Conservation (phyloP, 345 rosid genomes). For the Lumnitzera littorea region DNA sequence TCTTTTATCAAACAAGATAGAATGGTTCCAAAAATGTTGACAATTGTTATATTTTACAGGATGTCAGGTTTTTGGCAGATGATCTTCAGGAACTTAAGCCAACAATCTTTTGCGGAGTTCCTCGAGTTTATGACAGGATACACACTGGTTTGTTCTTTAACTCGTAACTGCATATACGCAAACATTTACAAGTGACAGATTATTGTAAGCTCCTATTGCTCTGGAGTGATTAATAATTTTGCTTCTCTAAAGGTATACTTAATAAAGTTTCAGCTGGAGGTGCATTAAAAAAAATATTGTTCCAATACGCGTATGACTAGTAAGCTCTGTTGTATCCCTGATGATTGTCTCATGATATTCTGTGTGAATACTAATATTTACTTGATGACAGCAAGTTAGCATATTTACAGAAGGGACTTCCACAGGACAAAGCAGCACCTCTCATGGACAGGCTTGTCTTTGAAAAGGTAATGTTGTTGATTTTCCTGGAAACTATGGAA, state of each 20-base stretch:
- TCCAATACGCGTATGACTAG: slow-evolving; percentile 76
- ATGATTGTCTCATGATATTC: slow-evolving; percentile 2
- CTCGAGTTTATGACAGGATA: slow-evolving; percentile 78
- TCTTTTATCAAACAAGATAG: no score
- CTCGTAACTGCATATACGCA: neutral
- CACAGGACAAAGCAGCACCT: slow-evolving; percentile 87
- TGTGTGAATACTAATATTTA: slow-evolving; percentile 5
- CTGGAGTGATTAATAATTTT: neutral
- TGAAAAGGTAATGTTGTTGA: slow-evolving; percentile 44
- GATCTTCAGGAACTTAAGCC: slow-evolving; percentile 84
- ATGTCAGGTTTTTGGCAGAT: slow-evolving; percentile 65
- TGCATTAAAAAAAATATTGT: slow-evolving; percentile 48
- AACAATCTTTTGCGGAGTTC: slow-evolving; percentile 74
- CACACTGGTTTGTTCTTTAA: slow-evolving; percentile 42
- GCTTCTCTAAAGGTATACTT: slow-evolving; percentile 39
- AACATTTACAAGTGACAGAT: neutral
- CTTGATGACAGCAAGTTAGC: slow-evolving; percentile 55
- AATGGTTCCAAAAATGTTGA: neutral
- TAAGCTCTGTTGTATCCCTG: slow-evolving; percentile 25
- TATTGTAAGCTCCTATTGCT: neutral
- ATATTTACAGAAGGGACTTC: slow-evolving; percentile 61
- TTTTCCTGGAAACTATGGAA: neutral
- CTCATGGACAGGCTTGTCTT: slow-evolving; percentile 71
- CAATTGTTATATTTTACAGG: slow-evolving; percentile 27
- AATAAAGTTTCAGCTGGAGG: slow-evolving; percentile 67